Evolutionary conservation across 345 rosid genomes (phyloP).

Genomic region (Moricandia arvensis): DNA sequence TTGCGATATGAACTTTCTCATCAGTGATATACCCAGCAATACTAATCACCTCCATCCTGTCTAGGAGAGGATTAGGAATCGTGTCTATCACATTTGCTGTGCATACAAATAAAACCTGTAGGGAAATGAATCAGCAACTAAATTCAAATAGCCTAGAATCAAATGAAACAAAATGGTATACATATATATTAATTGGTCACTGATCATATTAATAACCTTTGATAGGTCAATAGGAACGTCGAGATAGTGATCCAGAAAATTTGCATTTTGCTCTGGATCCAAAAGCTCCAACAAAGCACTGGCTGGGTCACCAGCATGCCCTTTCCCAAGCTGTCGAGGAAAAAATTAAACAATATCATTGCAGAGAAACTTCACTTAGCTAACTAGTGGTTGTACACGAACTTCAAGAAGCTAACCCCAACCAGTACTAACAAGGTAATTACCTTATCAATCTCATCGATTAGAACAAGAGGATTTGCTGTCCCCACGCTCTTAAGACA

Average conservation of each 20-base stretch:
- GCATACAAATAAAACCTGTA: constrained; percentile 97
- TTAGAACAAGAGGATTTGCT: constrained; percentile 96
- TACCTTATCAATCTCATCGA: constrained; percentile 99
- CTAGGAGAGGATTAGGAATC: constrained; percentile 97
- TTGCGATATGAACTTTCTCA: constrained; percentile 97
- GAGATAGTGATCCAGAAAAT: constrained; percentile 97
- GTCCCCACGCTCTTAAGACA: constrained; percentile 98
- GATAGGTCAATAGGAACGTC: constrained; percentile 95
- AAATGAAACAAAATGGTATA: constrained; percentile 15
- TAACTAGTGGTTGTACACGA: background rate
- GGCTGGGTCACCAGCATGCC: constrained; percentile 98
- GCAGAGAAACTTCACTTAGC: background rate
- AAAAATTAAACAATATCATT: background rate
- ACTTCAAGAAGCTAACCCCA: constrained; percentile 13
- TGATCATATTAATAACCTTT: constrained; percentile 55
- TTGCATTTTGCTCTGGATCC: constrained; percentile 99
- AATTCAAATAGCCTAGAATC: background rate
- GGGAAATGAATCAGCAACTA: constrained; percentile 14
- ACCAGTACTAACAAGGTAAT: constrained; percentile 1
- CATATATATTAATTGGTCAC: constrained; percentile 11
- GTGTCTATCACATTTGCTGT: constrained; percentile 95
- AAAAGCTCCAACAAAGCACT: constrained; percentile 98
- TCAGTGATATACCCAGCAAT: constrained; percentile 99
- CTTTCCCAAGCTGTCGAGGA: constrained; percentile 79
- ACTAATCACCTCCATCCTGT: constrained; percentile 97